phyloP scores from a whole-genome alignment of 1,284 basidiomycete species.

The Nidula niveotomentosa region DNA sequence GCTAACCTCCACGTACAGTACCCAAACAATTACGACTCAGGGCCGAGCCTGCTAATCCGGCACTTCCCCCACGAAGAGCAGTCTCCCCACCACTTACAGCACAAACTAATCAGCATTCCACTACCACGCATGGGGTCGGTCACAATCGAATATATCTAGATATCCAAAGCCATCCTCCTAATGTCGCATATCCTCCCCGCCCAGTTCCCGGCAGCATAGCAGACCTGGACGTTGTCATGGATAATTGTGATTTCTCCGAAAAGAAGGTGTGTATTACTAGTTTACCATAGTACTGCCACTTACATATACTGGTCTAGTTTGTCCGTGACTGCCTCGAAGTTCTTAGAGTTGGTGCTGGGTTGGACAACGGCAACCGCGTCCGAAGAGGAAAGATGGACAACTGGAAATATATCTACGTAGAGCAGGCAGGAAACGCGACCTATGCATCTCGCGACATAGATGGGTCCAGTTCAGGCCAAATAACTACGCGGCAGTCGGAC shows the following conservation, averaged over 20 bases:
- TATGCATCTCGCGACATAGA: conserved; percentile 11
- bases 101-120: conserved; percentile 38
- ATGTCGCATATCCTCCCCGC: conserved; percentile 78
- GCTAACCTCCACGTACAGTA: conserved; percentile 44
- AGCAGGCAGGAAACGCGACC: conserved; percentile 38
- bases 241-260: conserved; percentile 84
- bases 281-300: background rate
- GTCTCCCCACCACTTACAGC: conserved; percentile 42
- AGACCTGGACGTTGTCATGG: conserved; percentile 86
- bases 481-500: conserved; percentile 7
- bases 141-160: conserved; percentile 78
- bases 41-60: conserved; percentile 65
- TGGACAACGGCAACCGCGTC: conserved; percentile 66
- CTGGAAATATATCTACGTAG: conserved; percentile 72
- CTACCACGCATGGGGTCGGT: conserved; percentile 64
- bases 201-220: conserved; percentile 80
- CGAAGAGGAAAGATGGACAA: conserved; percentile 58
- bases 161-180: conserved; percentile 52
- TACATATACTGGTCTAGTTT: conserved; percentile 42
- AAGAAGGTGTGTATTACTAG: conserved; percentile 58
- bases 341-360: conserved; percentile 66
- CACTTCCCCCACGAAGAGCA: conserved; percentile 53
- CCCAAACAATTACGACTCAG: conserved; percentile 70
- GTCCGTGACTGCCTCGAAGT: conserved; percentile 82
- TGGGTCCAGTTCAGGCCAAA: conserved; percentile 4